A percentile compares a stretch with the other conserved stretches of the same genome.
Evolutionary conservation across 805 yeast genomes (phyloP).

Genomic region (Metschnikowia santaceciliae): DNA sequence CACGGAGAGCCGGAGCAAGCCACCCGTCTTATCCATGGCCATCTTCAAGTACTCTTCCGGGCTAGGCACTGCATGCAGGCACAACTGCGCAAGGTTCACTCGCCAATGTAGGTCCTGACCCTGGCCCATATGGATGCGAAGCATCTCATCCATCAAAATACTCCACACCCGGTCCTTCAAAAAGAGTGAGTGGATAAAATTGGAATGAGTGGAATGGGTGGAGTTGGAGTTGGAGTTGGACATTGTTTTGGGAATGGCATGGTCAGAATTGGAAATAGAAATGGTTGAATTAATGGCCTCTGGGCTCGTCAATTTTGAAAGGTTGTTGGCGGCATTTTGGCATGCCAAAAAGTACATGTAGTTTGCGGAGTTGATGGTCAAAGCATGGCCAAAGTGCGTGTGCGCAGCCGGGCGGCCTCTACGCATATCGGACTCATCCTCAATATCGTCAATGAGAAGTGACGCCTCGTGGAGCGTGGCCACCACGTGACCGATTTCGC

Average conservation of each 20-base stretch:
- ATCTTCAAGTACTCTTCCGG: conserved; percentile 58
- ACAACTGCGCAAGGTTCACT: conserved; percentile 36
- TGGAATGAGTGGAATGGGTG: no score
- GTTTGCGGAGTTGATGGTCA: conserved; percentile 79
- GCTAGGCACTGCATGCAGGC: conserved; percentile 20
- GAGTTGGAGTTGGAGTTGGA: no score
- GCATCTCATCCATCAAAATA: conserved; percentile 66
- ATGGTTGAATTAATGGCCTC: no score
- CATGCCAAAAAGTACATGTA: conserved; percentile 76
- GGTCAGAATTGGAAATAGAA: no score
- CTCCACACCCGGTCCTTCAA: conserved; percentile 14
- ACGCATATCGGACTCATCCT: conserved; percentile 67
- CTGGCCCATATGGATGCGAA: conserved; percentile 84
- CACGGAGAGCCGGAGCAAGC: conserved; percentile 73
- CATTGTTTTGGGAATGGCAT: no score
- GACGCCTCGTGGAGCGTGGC: conserved; percentile 35
- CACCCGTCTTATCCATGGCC: conserved; percentile 88
- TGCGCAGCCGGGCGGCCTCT: conserved; percentile 83
- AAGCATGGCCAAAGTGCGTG: conserved; percentile 68
- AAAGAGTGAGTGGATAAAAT: no score
- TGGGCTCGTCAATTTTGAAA: not conserved
- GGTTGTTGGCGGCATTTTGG: conserved; percentile 34
- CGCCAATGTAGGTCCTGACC: conserved; percentile 89
- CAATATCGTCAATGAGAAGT: conserved; percentile 74
- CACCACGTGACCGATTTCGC: conserved; percentile 27